Conservation (phyloP, 768 basidiomycete species). For the Suillus variegatus region DNA sequence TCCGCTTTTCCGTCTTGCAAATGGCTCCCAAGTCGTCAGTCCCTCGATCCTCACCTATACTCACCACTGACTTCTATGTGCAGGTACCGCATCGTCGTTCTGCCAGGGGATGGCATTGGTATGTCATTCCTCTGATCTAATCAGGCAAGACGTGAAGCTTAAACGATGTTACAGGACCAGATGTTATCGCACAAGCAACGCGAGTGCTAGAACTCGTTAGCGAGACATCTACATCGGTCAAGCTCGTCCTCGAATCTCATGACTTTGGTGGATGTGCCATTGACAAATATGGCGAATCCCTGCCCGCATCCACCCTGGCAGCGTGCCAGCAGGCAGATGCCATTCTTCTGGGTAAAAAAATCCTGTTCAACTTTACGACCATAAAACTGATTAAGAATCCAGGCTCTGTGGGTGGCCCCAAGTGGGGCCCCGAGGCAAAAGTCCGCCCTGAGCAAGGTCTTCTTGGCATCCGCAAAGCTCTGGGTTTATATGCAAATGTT, state of each 20-base stretch:
- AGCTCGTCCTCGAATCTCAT: slow-evolving; percentile 73
- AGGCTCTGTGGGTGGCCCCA: slow-evolving; percentile 99
- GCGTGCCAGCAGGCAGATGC: slow-evolving; percentile 95
- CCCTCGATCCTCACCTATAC: slow-evolving; percentile 6
- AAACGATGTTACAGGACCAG: slow-evolving; percentile 62
- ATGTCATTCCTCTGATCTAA: slow-evolving; percentile 17
- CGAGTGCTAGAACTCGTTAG: slow-evolving; percentile 78
- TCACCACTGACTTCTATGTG: slow-evolving; percentile 5
- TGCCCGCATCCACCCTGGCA: slow-evolving; percentile 81
- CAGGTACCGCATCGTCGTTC: slow-evolving; percentile 86
- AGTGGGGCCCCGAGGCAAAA: slow-evolving; percentile 90
- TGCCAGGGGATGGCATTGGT: slow-evolving; percentile 99
- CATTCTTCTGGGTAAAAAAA: slow-evolving; percentile 79
- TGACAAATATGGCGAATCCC: slow-evolving; percentile 80
- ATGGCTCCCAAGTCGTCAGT: slow-evolving; percentile 51
- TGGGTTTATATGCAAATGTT: slow-evolving; percentile 97
- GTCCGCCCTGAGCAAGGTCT: slow-evolving; percentile 94
- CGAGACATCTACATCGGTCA: slow-evolving; percentile 57
- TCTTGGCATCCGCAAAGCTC: slow-evolving; percentile 82
- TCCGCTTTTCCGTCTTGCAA: slow-evolving; percentile 4
- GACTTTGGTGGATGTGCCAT: slow-evolving; percentile 94
- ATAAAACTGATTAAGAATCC: slow-evolving; percentile 11
- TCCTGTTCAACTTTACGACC: not conserved
- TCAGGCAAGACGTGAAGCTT: not conserved
- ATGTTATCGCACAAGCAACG: slow-evolving; percentile 84